Conservation (phyloP, 768 basidiomycete species). For the Chalciporus chontae region DNA sequence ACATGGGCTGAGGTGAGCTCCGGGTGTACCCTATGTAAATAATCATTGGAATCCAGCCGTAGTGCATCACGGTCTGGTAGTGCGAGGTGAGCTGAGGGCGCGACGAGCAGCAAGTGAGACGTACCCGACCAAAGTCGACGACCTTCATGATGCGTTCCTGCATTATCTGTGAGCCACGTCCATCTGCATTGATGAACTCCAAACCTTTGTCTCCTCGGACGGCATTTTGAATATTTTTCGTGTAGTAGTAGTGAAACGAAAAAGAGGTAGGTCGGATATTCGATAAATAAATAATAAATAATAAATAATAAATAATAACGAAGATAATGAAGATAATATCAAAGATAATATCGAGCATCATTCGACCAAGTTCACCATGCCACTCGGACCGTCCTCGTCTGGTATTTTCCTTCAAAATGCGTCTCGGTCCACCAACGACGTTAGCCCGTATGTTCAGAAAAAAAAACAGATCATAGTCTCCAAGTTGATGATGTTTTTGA, state of each 20-base stretch:
- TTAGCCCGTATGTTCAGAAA: constrained; percentile 31
- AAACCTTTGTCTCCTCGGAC: constrained; percentile 87
- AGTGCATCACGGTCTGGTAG: constrained; percentile 80
- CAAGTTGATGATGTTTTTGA: neutral
- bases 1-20: constrained; percentile 89
- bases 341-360: no score
- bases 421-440: constrained; percentile 27
- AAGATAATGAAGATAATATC: no score
- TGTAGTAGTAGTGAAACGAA: constrained; percentile 10
- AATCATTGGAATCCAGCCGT: constrained; percentile 94
- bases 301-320: no score
- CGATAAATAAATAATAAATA: no score
- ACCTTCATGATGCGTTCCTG: constrained; percentile 82
- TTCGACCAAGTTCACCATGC: constrained; percentile 36
- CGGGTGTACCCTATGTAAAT: constrained; percentile 93
- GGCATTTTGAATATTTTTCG: constrained; percentile 50
- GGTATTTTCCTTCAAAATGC: constrained; percentile 40
- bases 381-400: constrained; percentile 45
- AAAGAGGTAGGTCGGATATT: constrained; percentile 2
- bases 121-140: constrained; percentile 77
- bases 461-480: no score
- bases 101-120: constrained; percentile 24
- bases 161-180: neutral
- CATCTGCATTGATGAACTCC: constrained; percentile 1
- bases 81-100: neutral